Evolutionary conservation across 768 basidiomycete genomes (phyloP), one percentile per base, ranked within the genome.

Genomic region (Podaxis sp.): DNA sequence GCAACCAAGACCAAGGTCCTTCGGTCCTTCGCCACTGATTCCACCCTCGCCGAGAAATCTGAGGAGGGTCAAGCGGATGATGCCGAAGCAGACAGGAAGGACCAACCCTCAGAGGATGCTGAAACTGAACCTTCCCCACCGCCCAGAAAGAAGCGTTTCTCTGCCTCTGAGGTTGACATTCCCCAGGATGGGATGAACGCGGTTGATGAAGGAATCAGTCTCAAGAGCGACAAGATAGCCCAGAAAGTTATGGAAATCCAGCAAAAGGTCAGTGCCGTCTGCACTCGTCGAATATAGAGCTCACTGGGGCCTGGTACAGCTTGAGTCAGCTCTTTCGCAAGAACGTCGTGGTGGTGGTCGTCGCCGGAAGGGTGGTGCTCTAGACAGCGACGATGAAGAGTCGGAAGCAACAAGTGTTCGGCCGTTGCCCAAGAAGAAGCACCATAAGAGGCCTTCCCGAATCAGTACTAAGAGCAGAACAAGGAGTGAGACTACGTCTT

Each of bases 171-270:
- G 44, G 76, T 81, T 37, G 91, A 89, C 65, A 71, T 75, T 41
- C 81, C 81, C 51, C 90, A 90, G 66, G 90, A 92, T 70, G 88
- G 87, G 24, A 93, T 94, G 88, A 82, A 78, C 62, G 92, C 91
- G n/a, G 90, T 93, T 15, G 93, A 94, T 67, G 88, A 91, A 72
- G 88, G 88, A 50, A 93, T 95, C 72, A 90, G 85, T 66, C 82
- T 88, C 70, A 88, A 88, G 72, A 94, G 90, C 66, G 95, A 96
- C 68, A 87, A 85, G 70, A 95, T 97, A 60, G 89, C 92, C 26
- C 86, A 91, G 72, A 93, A 95, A 74, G 91, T 97, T 51, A 70
- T 90, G 53, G 87, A 90, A 74, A 96, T 97, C 63, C 94, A 96
- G 76, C 87, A 91, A 66, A 96, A 96, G 86, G 95, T 94, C 49